These are phyloP conservation scores for Ceratobasidium sp. DNA, from an alignment of 1,284 basidiomycete genomes.

Conservation along the genomic window DNA sequence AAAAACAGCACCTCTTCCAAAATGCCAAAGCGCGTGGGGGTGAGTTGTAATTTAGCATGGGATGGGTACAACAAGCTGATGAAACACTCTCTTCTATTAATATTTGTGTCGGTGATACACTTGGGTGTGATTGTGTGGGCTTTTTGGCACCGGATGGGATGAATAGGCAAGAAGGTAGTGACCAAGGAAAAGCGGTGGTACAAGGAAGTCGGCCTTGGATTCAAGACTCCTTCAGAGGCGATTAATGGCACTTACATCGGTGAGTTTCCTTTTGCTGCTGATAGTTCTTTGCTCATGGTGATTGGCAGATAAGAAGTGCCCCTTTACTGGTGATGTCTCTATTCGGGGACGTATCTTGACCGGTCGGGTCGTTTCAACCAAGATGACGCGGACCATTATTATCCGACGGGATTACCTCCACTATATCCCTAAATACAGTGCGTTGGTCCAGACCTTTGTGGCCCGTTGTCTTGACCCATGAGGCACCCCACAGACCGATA, in stretches of 20 bases:
- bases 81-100: background rate
- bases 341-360: conserved; percentile 99
- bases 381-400: conserved; percentile 99
- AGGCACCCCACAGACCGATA: conserved; percentile 77
- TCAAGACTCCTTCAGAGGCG: conserved; percentile 97
- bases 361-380: conserved; percentile 97
- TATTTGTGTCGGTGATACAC: background rate
- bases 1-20: conserved; percentile 99
- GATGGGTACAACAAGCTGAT: conserved; percentile 27
- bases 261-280: conserved; percentile 60
- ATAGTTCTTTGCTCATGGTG: background rate
- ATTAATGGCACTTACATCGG: conserved; percentile 98
- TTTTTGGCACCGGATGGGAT: conserved; percentile 11
- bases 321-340: conserved; percentile 94
- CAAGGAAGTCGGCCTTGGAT: conserved; percentile 98
- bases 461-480: conserved; percentile 29
- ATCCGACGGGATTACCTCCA: conserved; percentile 99
- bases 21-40: conserved; percentile 94
- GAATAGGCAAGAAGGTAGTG: conserved; percentile 88
- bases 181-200: conserved; percentile 99
- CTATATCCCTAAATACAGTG: conserved; percentile 99
- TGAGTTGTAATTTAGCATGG: conserved; percentile 57
- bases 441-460: conserved; percentile 50
- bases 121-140: background rate
- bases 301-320: conserved; percentile 97